Evolutionary conservation across 495 filamentous ascomycete genomes (phyloP).

Genomic region (Darksidea phi): DNA sequence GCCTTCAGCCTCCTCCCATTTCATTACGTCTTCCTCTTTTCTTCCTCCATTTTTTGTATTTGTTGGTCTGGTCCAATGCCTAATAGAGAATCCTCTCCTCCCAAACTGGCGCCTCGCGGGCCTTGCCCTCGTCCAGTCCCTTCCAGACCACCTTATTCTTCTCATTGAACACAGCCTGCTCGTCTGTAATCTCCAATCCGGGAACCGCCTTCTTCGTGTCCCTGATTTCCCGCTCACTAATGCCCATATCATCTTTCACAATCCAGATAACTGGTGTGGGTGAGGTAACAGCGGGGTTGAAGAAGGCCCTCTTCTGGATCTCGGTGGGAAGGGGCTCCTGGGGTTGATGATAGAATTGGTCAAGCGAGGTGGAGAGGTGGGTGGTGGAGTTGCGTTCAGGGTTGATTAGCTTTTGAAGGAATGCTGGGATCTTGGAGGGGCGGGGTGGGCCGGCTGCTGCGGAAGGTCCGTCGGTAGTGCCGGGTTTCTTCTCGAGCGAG

Average conservation of each 20-base stretch:
- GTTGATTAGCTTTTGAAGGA: slow-evolving; percentile 23
- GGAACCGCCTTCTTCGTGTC: slow-evolving; percentile 55
- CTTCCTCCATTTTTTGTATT: too few relatives aligned
- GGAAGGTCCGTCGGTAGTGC: slow-evolving; percentile 29
- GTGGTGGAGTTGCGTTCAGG: slow-evolving; percentile 39
- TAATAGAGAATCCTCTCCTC: slow-evolving; percentile 44
- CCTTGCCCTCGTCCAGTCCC: slow-evolving; percentile 25
- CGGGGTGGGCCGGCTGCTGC: slow-evolving; percentile 6
- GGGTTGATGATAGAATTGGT: slow-evolving; percentile 49
- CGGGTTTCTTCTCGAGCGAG: slow-evolving; percentile 52
- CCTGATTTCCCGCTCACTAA: slow-evolving; percentile 61
- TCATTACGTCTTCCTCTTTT: too few relatives aligned
- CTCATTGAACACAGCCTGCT: slow-evolving; percentile 64
- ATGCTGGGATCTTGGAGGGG: slow-evolving; percentile 22
- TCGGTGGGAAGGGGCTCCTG: slow-evolving; percentile 51
- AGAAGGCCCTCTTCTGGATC: slow-evolving; percentile 59
- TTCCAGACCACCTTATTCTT: slow-evolving; percentile 61
- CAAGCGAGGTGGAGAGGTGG: slow-evolving; percentile 71
- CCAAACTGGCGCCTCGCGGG: slow-evolving; percentile 39
- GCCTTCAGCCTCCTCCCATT: too few relatives aligned
- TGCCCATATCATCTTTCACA: slow-evolving; percentile 63
- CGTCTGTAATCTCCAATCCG: slow-evolving; percentile 53
- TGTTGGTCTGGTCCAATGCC: background rate
- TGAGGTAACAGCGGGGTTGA: slow-evolving; percentile 64
- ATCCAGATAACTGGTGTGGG: slow-evolving; percentile 67